phyloP scores from a whole-genome alignment of 2,329 filamentous ascomycete genomes.

The Nothomitra cinnamomea region DNA sequence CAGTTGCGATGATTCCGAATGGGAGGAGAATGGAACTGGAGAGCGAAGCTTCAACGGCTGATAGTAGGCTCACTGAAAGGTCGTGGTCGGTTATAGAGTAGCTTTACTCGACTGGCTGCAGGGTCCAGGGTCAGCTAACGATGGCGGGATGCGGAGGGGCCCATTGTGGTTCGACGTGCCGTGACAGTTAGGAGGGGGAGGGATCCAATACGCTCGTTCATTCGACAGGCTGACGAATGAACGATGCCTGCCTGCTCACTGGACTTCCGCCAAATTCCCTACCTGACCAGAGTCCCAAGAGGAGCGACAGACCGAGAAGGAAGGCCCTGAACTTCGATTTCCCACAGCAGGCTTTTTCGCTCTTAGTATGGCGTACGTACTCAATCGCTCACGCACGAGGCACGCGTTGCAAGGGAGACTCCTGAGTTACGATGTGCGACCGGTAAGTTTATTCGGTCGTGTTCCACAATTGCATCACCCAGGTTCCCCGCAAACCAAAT shows the following conservation, averaged over 20 bases:
- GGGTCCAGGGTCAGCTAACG: conserved; percentile 1
- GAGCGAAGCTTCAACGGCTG: background rate
- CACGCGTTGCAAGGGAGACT: no score
- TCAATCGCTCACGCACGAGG: no score
- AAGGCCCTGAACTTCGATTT: no score
- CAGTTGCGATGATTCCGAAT: no score
- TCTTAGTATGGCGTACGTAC: no score
- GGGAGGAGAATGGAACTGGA: no score
- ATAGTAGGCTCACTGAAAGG: background rate
- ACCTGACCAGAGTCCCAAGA: no score
- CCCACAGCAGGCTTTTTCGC: no score
- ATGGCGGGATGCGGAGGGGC: conserved; percentile 3
- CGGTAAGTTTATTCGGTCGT: background rate
- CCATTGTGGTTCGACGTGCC: background rate
- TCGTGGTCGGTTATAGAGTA: background rate
- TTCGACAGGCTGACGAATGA: background rate
- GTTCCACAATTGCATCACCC: background rate
- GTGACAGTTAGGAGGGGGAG: background rate
- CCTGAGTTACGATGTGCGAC: background rate
- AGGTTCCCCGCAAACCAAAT: background rate
- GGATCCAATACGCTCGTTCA: background rate
- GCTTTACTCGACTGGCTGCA: background rate
- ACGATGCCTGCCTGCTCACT: background rate
- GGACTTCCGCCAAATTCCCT: background rate
- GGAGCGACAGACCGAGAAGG: no score